Conservation (phyloP, 306 rosid genomes). For the Prunus salicina region DNA sequence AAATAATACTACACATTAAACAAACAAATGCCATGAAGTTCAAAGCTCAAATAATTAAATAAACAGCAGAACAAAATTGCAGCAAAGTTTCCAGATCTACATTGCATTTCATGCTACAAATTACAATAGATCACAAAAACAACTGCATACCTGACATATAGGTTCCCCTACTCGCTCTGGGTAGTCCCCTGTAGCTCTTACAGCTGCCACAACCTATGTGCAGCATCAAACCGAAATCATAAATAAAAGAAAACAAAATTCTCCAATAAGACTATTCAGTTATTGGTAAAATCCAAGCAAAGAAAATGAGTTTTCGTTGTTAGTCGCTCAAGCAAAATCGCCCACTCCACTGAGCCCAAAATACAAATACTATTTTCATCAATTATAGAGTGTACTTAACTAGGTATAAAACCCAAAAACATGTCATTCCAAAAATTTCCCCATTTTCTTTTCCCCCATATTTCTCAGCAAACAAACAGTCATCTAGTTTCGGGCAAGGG, state of each 20-base stretch:
- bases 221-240: constrained; percentile 17
- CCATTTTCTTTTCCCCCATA: not conserved
- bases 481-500: not conserved
- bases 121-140: not conserved
- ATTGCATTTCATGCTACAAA: not conserved
- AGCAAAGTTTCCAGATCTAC: constrained; percentile 6
- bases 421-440: constrained; percentile 2
- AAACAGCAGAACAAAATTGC: not conserved
- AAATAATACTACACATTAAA: constrained; percentile 65
- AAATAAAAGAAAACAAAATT: constrained; percentile 7
- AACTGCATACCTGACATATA: constrained; percentile 62
- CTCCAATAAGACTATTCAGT: not conserved
- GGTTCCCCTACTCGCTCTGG: constrained; percentile 86
- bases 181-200: constrained; percentile 95
- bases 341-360: not conserved
- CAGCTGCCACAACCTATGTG: constrained; percentile 72
- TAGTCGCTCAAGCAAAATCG: not conserved
- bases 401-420: not conserved
- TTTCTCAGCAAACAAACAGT: not conserved
- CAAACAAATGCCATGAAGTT: constrained; percentile 12
- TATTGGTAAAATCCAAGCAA: not conserved
- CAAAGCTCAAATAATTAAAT: constrained; percentile 1
- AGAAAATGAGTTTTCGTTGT: not conserved
- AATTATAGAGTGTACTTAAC: not conserved
- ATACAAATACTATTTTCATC: not conserved